Conservation (phyloP, 345 rosid genomes). For the Acer negundo region DNA sequence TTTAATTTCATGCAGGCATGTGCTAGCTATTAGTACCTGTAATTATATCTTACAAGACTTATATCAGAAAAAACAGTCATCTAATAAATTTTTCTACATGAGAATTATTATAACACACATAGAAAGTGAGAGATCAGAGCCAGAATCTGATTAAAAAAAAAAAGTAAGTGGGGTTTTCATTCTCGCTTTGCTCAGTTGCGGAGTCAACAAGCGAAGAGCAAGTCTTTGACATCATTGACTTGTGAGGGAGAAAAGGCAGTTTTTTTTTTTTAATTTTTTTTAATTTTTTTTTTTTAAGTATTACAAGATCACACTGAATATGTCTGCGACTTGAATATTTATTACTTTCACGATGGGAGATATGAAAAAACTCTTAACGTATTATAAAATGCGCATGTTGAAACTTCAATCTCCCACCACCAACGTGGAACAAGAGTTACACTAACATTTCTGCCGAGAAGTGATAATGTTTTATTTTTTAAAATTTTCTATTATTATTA, state of each 20-base stretch:
- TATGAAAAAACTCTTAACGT: no score
- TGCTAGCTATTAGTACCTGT: constrained; percentile 41
- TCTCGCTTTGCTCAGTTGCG: constrained; percentile 38
- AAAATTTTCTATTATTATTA: no score
- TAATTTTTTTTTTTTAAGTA: not conserved
- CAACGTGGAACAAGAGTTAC: no score
- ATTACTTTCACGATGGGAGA: no score
- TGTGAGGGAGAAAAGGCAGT: constrained; percentile 23
- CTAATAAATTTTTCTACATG: constrained; percentile 30
- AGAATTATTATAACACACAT: constrained; percentile 20
- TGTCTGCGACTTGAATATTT: no score
- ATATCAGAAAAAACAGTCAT: constrained; percentile 21
- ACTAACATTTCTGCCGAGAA: no score
- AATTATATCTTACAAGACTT: constrained; percentile 43
- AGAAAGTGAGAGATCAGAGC: not conserved
- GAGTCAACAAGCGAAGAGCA: constrained; percentile 58
- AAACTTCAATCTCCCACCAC: no score
- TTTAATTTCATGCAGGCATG: constrained; percentile 47
- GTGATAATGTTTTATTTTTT: no score
- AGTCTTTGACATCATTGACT: constrained; percentile 44
- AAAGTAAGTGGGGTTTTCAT: constrained; percentile 30
- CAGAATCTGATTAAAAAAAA: constrained; percentile 3
- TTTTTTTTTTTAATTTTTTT: no score
- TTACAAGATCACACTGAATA: no score
- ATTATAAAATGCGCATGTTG: no score